Percentiles rank a stretch among this genome's conserved stretches.
Conservation (phyloP, 2,329 filamentous ascomycete genomes). For the Fusarium fracticaudum region DNA sequence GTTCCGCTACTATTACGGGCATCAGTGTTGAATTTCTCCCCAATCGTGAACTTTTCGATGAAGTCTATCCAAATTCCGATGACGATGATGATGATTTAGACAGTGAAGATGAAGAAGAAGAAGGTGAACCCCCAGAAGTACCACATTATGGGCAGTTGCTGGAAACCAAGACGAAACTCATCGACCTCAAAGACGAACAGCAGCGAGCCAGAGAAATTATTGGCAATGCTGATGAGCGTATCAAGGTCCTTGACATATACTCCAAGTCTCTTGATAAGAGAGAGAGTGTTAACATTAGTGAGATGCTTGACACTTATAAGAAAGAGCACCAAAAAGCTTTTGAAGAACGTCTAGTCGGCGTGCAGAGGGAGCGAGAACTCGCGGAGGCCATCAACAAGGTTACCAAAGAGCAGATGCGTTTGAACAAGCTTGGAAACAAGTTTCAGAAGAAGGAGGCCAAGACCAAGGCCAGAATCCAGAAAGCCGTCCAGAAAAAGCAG, state of each 20-base stretch:
- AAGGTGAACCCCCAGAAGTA: constrained; percentile 39
- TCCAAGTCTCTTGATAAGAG: constrained; percentile 50
- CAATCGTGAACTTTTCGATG: constrained; percentile 64
- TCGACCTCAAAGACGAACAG: constrained; percentile 40
- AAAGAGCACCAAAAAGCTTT: constrained; percentile 55
- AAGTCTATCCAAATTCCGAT: constrained; percentile 61
- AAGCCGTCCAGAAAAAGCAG: constrained; percentile 49
- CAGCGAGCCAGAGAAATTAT: constrained; percentile 33
- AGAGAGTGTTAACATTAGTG: constrained; percentile 48
- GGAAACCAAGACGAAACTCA: constrained; percentile 45
- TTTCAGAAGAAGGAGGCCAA: constrained; percentile 43
- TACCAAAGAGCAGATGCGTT: constrained; percentile 46
- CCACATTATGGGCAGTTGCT: constrained; percentile 28
- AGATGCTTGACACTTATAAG: constrained; percentile 53
- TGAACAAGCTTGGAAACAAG: constrained; percentile 43
- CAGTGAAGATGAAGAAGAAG: constrained; percentile 35
- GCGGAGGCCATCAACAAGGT: constrained; percentile 45
- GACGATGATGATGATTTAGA: constrained; percentile 47
- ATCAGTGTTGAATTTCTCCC: constrained; percentile 68
- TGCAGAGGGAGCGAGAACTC: constrained; percentile 46
- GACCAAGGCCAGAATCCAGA: constrained; percentile 47
- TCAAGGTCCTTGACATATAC: constrained; percentile 54
- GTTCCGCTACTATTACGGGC: constrained; percentile 66
- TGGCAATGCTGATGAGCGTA: constrained; percentile 46
- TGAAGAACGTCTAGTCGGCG: constrained; percentile 51